Conservation (phyloP, 495 filamentous ascomycete species). For the Rhizodiscina lignyota region DNA sequence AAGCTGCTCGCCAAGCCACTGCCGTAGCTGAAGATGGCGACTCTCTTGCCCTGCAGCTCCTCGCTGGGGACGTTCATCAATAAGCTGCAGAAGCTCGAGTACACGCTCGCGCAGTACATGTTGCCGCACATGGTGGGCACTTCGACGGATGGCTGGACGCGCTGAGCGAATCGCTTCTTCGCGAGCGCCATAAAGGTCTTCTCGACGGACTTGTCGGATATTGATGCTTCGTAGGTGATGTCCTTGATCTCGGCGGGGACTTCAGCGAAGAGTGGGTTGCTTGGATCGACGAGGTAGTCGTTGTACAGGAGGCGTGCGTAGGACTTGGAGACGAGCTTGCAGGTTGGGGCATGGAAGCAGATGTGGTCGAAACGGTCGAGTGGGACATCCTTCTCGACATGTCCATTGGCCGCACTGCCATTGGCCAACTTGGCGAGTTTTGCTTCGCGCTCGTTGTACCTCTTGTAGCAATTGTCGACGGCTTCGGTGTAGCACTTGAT, state of each 20-base stretch:
- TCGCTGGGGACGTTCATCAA: constrained; percentile 55
- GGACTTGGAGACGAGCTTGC: constrained; percentile 93
- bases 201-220: constrained; percentile 87
- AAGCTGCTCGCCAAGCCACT: constrained; percentile 79
- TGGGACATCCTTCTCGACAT: constrained; percentile 35
- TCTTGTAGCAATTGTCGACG: constrained; percentile 90
- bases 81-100: constrained; percentile 64
- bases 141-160: constrained; percentile 69
- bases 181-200: constrained; percentile 90
- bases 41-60: constrained; percentile 62
- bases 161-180: constrained; percentile 89
- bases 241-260: constrained; percentile 75
- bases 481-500: constrained; percentile 91
- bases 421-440: constrained; percentile 36
- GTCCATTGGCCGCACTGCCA: constrained; percentile 27
- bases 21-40: constrained; percentile 91
- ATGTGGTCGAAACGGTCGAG: constrained; percentile 94
- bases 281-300: constrained; percentile 72
- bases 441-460: constrained; percentile 74
- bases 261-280: constrained; percentile 62
- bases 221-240: constrained; percentile 67
- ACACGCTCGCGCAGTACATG: constrained; percentile 97
- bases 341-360: constrained; percentile 89
- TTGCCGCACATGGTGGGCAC: constrained; percentile 93
- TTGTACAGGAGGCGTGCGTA: constrained; percentile 94